These are phyloP conservation scores for Naganishia sp. DNA, from an alignment of 1,284 basidiomycete species.

Conservation along the genomic window DNA sequence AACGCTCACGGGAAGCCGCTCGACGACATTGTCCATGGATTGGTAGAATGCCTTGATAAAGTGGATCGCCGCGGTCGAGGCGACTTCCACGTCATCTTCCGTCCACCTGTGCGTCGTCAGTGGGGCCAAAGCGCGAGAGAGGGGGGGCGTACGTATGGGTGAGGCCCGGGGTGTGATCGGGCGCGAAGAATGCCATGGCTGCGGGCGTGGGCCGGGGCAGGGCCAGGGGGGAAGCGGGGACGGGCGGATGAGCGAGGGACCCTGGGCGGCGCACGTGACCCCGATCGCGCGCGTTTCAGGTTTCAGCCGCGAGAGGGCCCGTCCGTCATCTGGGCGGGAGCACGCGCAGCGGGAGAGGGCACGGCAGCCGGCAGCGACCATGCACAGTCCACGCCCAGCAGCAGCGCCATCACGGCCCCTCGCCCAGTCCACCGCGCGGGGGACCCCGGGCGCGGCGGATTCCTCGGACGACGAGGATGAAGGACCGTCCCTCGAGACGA, in stretches of 20 bases:
- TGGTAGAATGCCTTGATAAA: conserved; percentile 34
- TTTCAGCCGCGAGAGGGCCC: background rate
- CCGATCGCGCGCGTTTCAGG: background rate
- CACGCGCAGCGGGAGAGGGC: background rate
- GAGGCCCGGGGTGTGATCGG: conserved; percentile 7
- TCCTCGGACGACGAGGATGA: conserved; percentile 36
- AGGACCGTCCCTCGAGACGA: conserved; percentile 40
- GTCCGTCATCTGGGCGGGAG: background rate
- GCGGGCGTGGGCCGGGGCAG: background rate
- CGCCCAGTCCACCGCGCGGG: too few species aligned
- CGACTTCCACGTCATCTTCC: conserved; percentile 31
- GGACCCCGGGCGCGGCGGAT: conserved; percentile 6
- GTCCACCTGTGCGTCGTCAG: conserved; percentile 27
- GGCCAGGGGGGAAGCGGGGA: background rate
- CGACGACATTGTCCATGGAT: conserved; percentile 31
- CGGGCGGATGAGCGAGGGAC: background rate
- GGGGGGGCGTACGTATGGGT: conserved; percentile 13
- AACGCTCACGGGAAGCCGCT: conserved; percentile 28
- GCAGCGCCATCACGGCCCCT: too few species aligned
- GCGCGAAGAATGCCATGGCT: conserved; percentile 23
- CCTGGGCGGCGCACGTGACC: background rate
- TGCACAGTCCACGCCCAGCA: background rate
- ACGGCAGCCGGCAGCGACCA: background rate
- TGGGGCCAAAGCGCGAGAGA: background rate
- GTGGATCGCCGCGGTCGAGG: conserved; percentile 29